Base-by-base conservation (phyloP, 2,329 filamentous ascomycete genomes). In the Aspergillus ochraceus region DNA sequence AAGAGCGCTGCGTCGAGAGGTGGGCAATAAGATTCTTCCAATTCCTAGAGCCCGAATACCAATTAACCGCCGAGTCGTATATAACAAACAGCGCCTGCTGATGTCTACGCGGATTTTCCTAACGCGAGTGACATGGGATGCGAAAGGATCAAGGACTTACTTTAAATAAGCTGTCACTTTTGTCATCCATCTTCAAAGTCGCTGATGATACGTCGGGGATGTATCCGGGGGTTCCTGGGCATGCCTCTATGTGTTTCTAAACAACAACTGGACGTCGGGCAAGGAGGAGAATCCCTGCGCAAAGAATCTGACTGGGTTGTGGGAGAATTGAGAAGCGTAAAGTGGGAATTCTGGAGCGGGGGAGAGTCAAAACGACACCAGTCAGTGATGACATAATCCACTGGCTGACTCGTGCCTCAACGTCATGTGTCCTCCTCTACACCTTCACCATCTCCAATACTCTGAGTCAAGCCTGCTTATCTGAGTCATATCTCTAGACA, bases 1-100 rank as follows among this genome's bases (percentile, higher is more conserved):
- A 97, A 85, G 12, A 94, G 83, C 0, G 91, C 85, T 64, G 92
- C 86, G 66, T 97, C 93, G 46, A 97, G 76, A 19, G 88, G 84
- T 24, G 89, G 85, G 71, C 88, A 88, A 70, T 91, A 94, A 64
- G 89, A 86, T 62, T 87, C 83, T 87, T 93, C 71, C 24, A 79
- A 66, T 49, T 75, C 74, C 76, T 79, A 51, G 22, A 45, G 30
- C 26, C 49, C 29, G 39, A 20, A 19, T 49, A 6, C 47, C 9
- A 30, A 51, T 56, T n/a, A 50, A 47, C 47, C 17, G 50, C 32
- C 24, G 30, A 53, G 32, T 24, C 11, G n/a, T 4, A 46, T 46
- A 19, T 46, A 11, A 8, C 9, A 10, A 29, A 36, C 32, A 36
- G 11, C 2, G 4, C 32, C 32, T 14, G 14, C 52, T 22, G 11